Percentiles rank a stretch among this genome's conserved stretches.
Evolutionary conservation across 495 filamentous ascomycete species (phyloP).

Genomic region (Terfezia claveryi): DNA sequence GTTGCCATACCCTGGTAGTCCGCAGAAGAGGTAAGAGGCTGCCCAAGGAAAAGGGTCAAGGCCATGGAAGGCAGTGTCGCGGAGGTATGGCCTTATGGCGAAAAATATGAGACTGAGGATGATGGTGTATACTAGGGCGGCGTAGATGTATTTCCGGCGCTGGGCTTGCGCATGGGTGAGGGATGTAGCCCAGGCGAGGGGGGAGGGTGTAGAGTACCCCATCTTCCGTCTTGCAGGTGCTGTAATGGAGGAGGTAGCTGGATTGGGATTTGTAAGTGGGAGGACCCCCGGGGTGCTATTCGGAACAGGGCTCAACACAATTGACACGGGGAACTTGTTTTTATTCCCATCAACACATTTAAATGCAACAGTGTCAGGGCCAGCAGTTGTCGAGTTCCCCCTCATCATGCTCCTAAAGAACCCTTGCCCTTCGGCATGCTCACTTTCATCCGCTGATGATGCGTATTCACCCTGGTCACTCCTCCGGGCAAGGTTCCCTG

Average conservation of each 20-base stretch:
- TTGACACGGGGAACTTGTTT: not conserved
- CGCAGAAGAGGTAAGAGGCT: conserved; percentile 68
- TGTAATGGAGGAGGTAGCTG: not conserved
- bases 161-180: conserved; percentile 59
- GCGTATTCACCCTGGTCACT: not conserved
- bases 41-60: conserved; percentile 84
- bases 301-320: not conserved
- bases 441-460: not conserved
- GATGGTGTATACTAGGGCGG: conserved; percentile 48
- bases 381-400: not conserved
- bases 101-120: conserved; percentile 42
- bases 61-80: conserved; percentile 39
- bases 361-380: not conserved
- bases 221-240: not conserved
- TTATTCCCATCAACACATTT: not conserved
- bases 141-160: conserved; percentile 62
- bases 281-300: not conserved
- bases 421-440: not conserved
- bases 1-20: conserved; percentile 32
- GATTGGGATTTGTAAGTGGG: not conserved
- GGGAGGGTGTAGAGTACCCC: not conserved
- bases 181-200: conserved; percentile 25
- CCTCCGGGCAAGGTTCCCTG: conserved; percentile 6
- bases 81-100: conserved; percentile 47
- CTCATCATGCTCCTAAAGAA: not conserved